These are phyloP conservation scores for Cryptococcus maquisensis DNA, from an alignment of 1,284 basidiomycete species.

Conservation along the genomic window DNA sequence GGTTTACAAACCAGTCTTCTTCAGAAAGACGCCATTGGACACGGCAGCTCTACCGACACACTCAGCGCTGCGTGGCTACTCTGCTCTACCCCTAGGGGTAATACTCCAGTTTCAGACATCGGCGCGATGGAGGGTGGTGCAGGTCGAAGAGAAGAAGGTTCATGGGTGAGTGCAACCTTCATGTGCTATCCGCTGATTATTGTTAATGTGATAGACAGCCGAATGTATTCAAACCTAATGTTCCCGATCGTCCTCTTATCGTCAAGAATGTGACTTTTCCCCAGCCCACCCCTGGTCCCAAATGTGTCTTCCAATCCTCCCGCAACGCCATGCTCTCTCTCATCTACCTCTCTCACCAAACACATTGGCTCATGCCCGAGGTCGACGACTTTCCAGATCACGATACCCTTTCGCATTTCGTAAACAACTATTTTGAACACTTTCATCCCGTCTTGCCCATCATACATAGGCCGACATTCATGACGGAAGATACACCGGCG, in stretches of 20 bases:
- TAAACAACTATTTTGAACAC: constrained; percentile 40
- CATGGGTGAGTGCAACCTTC: constrained; percentile 25
- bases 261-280: constrained; percentile 24
- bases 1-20: constrained; percentile 26
- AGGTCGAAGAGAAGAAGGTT: constrained; percentile 26
- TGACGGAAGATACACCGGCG: constrained; percentile 24
- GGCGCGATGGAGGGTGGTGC: constrained; percentile 13
- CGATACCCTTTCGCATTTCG: constrained; percentile 31
- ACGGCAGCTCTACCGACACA: constrained; percentile 28
- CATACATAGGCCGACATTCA: constrained; percentile 33
- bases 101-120: constrained; percentile 18
- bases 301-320: constrained; percentile 20
- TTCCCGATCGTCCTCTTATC: constrained; percentile 29
- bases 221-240: constrained; percentile 30
- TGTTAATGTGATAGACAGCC: constrained; percentile 16
- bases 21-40: constrained; percentile 24
- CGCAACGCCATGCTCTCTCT: constrained; percentile 37
- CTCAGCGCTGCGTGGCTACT: constrained; percentile 31
- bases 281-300: constrained; percentile 2
- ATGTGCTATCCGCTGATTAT: neutral
- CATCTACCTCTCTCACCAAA: constrained; percentile 35
- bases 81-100: constrained; percentile 21
- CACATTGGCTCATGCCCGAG: constrained; percentile 32
- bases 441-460: constrained; percentile 41
- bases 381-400: constrained; percentile 35